Evolutionary conservation across 306 rosid genomes (phyloP).

Genomic region (Castanea sativa): DNA sequence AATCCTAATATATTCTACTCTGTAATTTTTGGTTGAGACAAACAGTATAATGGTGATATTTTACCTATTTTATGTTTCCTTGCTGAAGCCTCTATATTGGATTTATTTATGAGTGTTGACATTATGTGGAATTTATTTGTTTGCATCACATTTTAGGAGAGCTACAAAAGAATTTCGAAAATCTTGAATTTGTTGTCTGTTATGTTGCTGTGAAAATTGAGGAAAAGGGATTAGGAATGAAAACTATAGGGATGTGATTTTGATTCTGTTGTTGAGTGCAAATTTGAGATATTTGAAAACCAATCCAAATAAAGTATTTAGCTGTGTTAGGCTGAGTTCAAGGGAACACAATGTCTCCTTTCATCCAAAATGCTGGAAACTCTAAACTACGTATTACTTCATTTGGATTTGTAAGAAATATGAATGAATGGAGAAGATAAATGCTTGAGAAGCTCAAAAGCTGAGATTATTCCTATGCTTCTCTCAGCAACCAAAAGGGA

Average conservation of each 20-base stretch:
- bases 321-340: background rate
- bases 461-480: constrained; percentile 2
- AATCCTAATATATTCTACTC: background rate
- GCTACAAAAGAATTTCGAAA: background rate
- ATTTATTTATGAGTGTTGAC: background rate
- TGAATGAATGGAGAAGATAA: background rate
- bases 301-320: background rate
- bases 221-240: background rate
- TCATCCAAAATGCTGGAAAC: background rate
- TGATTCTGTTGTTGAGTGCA: background rate
- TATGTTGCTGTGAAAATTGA: background rate
- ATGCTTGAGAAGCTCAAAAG: background rate
- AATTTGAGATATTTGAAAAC: background rate
- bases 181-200: background rate
- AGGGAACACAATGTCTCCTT: background rate
- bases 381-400: background rate
- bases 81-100: background rate
- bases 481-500: background rate
- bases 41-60: background rate
- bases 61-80: background rate
- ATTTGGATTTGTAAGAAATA: background rate
- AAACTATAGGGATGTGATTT: background rate
- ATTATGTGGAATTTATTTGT: background rate
- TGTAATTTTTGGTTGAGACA: background rate
- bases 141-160: background rate